Evolutionary conservation across 805 yeast genomes (phyloP).

Genomic region (Isabelozyma pseudorhagii): DNA sequence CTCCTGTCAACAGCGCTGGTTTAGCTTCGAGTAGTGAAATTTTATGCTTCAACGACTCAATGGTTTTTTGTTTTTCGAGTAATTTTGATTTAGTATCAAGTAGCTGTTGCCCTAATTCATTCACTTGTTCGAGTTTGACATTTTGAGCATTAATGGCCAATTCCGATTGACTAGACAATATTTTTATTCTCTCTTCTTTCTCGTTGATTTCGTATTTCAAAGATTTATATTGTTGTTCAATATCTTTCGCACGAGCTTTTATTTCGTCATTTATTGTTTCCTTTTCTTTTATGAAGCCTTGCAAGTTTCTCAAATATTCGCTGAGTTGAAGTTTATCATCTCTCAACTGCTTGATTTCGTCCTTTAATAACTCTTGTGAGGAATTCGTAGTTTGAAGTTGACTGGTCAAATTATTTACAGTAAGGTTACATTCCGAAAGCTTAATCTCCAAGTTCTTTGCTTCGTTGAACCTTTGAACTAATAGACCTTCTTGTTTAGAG

Average conservation of each 20-base stretch:
- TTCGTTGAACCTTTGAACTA: conserved; percentile 43
- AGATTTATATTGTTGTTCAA: conserved; percentile 44
- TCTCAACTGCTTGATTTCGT: conserved; percentile 50
- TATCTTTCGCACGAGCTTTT: conserved; percentile 45
- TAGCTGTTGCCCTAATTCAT: conserved; percentile 47
- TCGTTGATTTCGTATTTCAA: conserved; percentile 47
- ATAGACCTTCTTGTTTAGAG: conserved; percentile 33
- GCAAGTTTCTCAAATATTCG: conserved; percentile 56
- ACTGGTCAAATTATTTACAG: conserved; percentile 46
- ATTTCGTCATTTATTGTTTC: conserved; percentile 50
- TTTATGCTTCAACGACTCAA: conserved; percentile 39
- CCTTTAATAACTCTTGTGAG: conserved; percentile 47
- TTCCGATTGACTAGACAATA: conserved; percentile 57
- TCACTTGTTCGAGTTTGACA: conserved; percentile 57
- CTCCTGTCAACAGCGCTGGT: conserved; percentile 14
- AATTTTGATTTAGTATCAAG: conserved; percentile 40
- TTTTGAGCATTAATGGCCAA: conserved; percentile 49
- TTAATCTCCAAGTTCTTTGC: conserved; percentile 49
- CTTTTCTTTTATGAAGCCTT: conserved; percentile 59
- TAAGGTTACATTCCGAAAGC: conserved; percentile 42
- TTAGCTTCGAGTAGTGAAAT: conserved; percentile 15
- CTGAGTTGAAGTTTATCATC: conserved; percentile 60
- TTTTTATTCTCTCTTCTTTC: conserved; percentile 50
- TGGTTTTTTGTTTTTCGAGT: conserved; percentile 33
- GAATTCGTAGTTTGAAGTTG: conserved; percentile 53